Evolutionary conservation across 2,329 filamentous ascomycete genomes (phyloP).

Genomic region (Basipetospora chlamydospora): DNA sequence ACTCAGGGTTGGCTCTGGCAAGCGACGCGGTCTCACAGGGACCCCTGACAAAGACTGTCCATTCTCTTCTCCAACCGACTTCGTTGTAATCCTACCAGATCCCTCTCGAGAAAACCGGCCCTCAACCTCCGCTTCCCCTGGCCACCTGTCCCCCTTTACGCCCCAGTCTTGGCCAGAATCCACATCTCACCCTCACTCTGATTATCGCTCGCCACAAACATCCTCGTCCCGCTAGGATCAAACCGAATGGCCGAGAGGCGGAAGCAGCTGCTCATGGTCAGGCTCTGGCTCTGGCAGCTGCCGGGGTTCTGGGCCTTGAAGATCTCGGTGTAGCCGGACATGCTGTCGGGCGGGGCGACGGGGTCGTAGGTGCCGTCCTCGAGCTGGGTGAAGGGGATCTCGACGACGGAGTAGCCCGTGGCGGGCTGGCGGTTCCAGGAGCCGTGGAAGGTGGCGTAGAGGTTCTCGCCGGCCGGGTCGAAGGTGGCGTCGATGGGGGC

Average conservation of each 20-base stretch:
- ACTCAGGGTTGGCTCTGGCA: too few species aligned
- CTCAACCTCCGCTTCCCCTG: too few species aligned
- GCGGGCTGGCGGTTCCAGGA: slow-evolving; percentile 31
- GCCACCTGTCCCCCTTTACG: too few species aligned
- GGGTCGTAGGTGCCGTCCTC: slow-evolving; percentile 15
- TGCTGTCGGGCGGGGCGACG: slow-evolving; percentile 15
- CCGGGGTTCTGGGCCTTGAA: slow-evolving; percentile 16
- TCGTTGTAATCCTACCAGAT: too few species aligned
- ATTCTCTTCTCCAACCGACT: too few species aligned
- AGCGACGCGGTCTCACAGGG: too few species aligned
- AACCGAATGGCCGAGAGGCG: slow-evolving; percentile 11
- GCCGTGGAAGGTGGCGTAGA: slow-evolving; percentile 47
- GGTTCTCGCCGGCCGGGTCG: slow-evolving; percentile 31
- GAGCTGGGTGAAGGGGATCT: slow-evolving; percentile 18
- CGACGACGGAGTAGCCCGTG: slow-evolving; percentile 21
- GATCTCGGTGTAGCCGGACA: slow-evolving; percentile 16
- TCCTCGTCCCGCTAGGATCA: slow-evolving; percentile 9
- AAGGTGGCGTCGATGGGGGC: slow-evolving; percentile 48
- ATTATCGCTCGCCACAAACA: slow-evolving; percentile 14
- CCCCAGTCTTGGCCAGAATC: too few species aligned
- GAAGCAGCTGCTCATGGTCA: slow-evolving; percentile 12
- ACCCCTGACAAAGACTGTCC: too few species aligned
- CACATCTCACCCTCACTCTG: slow-evolving; percentile 12
- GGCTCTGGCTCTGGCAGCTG: slow-evolving; percentile 9
- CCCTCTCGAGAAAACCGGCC: too few species aligned